Evolutionary conservation across 768 basidiomycete genomes (phyloP), one percentile per base, ranked within the genome.

Genomic region (Agrocybe pediades): DNA sequence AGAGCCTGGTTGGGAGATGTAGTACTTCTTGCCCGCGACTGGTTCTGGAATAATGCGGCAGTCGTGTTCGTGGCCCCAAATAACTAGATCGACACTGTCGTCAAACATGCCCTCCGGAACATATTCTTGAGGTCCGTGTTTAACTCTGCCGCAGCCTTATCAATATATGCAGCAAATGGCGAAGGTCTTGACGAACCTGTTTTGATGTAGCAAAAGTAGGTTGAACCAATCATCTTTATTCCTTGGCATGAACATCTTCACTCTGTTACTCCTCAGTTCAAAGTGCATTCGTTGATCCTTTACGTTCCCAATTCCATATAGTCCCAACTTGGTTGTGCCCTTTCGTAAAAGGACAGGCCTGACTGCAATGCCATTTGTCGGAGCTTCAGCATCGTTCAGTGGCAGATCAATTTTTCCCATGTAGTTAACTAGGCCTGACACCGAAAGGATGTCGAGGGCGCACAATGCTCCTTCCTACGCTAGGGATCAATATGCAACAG

Each of bases 1-100:
- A 0, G 93, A 95, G 1, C 97, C 97, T 3, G 97, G 97, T 69
- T 99, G 97, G 2, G 87, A 83, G 63, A 99, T 94, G 63, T 82
- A 86, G 72, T 99, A 99, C 15, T 81, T 81, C 69, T 96, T 95
- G 11, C 92, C 94, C 3, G 92, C 87, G 7, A 99, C 96, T 5
- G 85, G 81, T 63, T 97, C 93, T 0, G 97, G 96, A 2, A 85
- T 76, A 49, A 96, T 90, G 25, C 95, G 84, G 64, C 96, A 98
- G 69, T 98, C 97, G 66, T 99, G 97, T 69, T 99, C 97, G 68
- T 99, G 97, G 6, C 97, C 97, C 97, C 97, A 99, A 2, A 99
- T 78, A 6, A 99, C 92, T 15, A 99, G 80, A 62, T 98, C 86
- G 29, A 98, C 80, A 62, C 86, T 89, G 65, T 99, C 93, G 65